Percentiles rank a stretch among this genome's conserved stretches.
These are phyloP conservation scores for Clitopilus hobsonii DNA, from an alignment of 768 basidiomycete genomes.

Conservation along the genomic window DNA sequence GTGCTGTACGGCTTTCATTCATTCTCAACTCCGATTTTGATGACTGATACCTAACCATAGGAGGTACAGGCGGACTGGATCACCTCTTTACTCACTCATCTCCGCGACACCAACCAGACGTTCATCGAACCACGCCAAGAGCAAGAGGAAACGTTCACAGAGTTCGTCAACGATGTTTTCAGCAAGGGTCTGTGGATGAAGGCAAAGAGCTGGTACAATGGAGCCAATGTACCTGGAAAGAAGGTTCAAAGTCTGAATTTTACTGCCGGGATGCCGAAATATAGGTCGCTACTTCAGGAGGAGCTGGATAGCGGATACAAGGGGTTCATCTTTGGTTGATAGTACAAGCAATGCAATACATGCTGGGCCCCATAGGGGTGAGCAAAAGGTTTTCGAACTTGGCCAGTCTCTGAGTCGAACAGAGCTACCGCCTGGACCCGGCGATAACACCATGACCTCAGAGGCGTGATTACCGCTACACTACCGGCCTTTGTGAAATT, in stretches of 20 bases:
- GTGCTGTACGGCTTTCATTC: constrained; percentile 11
- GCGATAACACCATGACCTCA: no score
- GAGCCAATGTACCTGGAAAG: constrained; percentile 21
- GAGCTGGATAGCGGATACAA: constrained; percentile 12
- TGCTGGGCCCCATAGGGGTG: no score
- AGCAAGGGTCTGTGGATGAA: constrained; percentile 10
- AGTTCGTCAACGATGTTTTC: constrained; percentile 10
- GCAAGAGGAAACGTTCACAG: constrained; percentile 9
- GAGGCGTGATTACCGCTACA: no score
- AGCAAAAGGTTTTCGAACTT: no score
- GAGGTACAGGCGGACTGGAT: constrained; percentile 22
- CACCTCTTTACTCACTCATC: constrained; percentile 12
- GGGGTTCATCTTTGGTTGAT: constrained; percentile 9
- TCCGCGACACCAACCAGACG: constrained; percentile 9
- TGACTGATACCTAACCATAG: constrained; percentile 2
- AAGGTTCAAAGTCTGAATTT: constrained; percentile 16
- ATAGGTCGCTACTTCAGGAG: neutral
- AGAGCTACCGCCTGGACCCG: no score
- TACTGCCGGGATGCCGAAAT: constrained; percentile 12
- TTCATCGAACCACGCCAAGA: constrained; percentile 9
- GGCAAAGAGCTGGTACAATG: constrained; percentile 21
- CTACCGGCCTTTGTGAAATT: no score
- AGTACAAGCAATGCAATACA: no score
- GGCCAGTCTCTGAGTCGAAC: no score
- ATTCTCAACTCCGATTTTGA: neutral